phyloP scores from a whole-genome alignment of 2,329 filamentous ascomycete species.

The Pezicula neosporulosa region DNA sequence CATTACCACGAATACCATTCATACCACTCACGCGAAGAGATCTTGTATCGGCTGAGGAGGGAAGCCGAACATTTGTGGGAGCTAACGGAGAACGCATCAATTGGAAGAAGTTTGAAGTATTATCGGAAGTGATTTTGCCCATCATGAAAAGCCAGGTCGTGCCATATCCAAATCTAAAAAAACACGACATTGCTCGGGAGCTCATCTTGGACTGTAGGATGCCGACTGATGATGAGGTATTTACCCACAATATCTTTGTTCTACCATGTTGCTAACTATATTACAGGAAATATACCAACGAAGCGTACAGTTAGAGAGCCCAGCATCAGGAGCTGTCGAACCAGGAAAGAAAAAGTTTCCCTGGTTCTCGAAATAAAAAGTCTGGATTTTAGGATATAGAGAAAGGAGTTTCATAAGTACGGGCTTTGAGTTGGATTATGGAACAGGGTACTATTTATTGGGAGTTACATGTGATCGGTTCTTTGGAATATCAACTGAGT shows the following conservation, averaged over 20 bases:
- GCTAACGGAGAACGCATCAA: constrained; percentile 75
- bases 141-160: constrained; percentile 89
- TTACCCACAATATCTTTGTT: constrained; percentile 26
- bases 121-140: constrained; percentile 86
- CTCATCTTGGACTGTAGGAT: constrained; percentile 80
- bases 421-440: too few relatives aligned
- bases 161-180: constrained; percentile 70
- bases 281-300: constrained; percentile 60
- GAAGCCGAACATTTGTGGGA: constrained; percentile 84
- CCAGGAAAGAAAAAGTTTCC: constrained; percentile 61
- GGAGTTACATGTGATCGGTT: too few relatives aligned
- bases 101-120: constrained; percentile 97
- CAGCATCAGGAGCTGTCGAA: constrained; percentile 40
- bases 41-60: constrained; percentile 87
- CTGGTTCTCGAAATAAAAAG: constrained; percentile 42
- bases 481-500: too few relatives aligned
- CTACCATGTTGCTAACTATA: constrained; percentile 18
- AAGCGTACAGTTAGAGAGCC: constrained; percentile 55
- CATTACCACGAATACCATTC: constrained; percentile 86
- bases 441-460: too few relatives aligned
- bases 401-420: too few relatives aligned
- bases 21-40: constrained; percentile 87
- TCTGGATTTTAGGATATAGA: too few relatives aligned
- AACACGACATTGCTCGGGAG: constrained; percentile 67
- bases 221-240: constrained; percentile 82